Conservation (phyloP, 805 yeast species). For the Teunomyces atbi region DNA sequence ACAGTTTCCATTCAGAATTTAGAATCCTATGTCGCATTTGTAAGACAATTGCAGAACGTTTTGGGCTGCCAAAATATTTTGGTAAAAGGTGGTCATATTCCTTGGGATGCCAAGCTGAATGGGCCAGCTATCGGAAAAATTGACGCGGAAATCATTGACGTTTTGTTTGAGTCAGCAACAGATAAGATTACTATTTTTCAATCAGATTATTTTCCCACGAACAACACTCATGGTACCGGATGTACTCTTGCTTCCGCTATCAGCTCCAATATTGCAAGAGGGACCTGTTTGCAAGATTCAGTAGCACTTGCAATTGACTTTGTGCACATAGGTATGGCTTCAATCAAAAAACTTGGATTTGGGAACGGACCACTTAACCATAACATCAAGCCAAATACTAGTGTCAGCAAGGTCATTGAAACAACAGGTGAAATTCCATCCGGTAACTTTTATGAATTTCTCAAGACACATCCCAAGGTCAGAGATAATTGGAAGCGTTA, state of each 20-base stretch:
- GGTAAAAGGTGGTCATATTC: slow-evolving; percentile 79
- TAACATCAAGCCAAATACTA: slow-evolving; percentile 32
- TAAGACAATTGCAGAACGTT: slow-evolving; percentile 18
- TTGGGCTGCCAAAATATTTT: slow-evolving; percentile 53
- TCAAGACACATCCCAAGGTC: slow-evolving; percentile 56
- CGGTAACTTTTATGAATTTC: slow-evolving; percentile 36
- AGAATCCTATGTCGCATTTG: slow-evolving; percentile 35
- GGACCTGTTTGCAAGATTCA: slow-evolving; percentile 44
- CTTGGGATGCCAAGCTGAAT: slow-evolving; percentile 31
- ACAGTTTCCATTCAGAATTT: slow-evolving; percentile 17
- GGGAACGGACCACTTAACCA: slow-evolving; percentile 80
- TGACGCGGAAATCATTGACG: slow-evolving; percentile 39
- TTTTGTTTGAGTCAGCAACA: slow-evolving; percentile 46
- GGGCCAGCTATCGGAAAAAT: background rate
- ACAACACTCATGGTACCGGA: slow-evolving; percentile 85
- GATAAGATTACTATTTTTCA: slow-evolving; percentile 42
- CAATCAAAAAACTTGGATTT: slow-evolving; percentile 43
- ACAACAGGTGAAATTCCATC: background rate
- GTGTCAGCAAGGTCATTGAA: slow-evolving; percentile 7
- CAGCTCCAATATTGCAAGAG: slow-evolving; percentile 69
- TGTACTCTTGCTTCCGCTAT: slow-evolving; percentile 83
- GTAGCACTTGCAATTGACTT: slow-evolving; percentile 59
- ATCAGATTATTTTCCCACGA: slow-evolving; percentile 45
- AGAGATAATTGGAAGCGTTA: slow-evolving; percentile 56
- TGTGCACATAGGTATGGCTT: slow-evolving; percentile 60